Conservation (phyloP, 2,329 filamentous ascomycete species). For the Thelonectria discophora region DNA sequence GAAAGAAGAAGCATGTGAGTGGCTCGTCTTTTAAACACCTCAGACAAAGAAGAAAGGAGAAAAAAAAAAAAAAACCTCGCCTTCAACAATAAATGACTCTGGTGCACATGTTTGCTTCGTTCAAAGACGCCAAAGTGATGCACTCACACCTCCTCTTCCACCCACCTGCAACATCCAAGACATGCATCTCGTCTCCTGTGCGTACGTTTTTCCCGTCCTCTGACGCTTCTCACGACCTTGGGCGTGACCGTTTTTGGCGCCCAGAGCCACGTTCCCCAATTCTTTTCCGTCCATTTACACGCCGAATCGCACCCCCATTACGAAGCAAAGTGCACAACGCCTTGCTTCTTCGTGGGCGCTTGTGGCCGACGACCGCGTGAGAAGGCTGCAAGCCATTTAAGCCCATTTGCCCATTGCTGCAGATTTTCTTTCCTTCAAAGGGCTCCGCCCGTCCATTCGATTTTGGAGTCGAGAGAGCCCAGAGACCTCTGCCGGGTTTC, state of each 20-base stretch:
- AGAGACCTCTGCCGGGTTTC: too few relatives aligned
- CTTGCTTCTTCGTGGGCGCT: constrained; percentile 21
- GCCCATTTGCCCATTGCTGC: constrained; percentile 6
- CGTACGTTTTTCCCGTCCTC: constrained; percentile 4
- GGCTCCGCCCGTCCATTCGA: background rate
- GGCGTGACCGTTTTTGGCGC: constrained; percentile 1
- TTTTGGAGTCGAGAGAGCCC: too few relatives aligned
- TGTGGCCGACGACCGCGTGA: constrained; percentile 1
- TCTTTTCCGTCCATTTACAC: constrained; percentile 11
- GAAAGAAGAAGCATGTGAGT: constrained; percentile 5
- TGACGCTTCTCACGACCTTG: background rate
- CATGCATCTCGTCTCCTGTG: background rate
- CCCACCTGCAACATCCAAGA: constrained; percentile 6
- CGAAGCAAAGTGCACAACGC: constrained; percentile 17
- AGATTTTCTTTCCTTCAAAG: background rate
- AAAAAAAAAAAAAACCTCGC: constrained; percentile 1
- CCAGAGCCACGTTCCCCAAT: background rate
- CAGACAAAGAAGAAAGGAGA: constrained; percentile 5
- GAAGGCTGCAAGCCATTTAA: constrained; percentile 18
- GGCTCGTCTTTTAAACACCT: constrained; percentile 11
- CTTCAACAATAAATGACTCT: background rate
- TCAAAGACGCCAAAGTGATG: background rate
- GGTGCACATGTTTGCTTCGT: background rate
- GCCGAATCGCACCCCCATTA: constrained; percentile 13
- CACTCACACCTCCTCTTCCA: background rate